Evolutionary conservation across 352 stramenopile species (phyloP).

Genomic region (Globisporangium viniferum): DNA sequence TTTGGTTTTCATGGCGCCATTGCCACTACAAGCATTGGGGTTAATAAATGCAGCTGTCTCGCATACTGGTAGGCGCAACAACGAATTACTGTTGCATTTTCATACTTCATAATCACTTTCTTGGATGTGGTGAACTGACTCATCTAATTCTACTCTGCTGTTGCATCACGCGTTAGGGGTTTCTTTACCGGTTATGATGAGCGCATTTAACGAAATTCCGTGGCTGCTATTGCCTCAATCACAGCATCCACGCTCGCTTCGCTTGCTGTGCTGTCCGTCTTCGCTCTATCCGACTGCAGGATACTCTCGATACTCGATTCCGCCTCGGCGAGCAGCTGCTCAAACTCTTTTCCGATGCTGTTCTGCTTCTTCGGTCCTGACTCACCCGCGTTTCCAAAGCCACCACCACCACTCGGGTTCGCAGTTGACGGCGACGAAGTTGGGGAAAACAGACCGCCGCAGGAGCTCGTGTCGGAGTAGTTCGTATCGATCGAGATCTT

Average conservation of each 20-base stretch:
- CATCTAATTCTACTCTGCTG: too few species aligned
- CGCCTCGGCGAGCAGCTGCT: constrained; percentile 62
- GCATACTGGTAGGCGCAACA: too few species aligned
- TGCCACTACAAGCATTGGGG: too few species aligned
- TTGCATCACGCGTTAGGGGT: too few species aligned
- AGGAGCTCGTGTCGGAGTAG: constrained; percentile 42
- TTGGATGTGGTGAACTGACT: too few species aligned
- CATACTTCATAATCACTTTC: too few species aligned
- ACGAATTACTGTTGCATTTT: too few species aligned
- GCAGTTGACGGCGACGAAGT: constrained; percentile 8
- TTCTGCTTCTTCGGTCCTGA: constrained; percentile 23
- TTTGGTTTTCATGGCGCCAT: neutral
- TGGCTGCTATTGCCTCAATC: constrained; percentile 16
- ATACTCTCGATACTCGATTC: constrained; percentile 67
- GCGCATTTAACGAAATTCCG: constrained; percentile 3
- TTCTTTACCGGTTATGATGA: too few species aligned
- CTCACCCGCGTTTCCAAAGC: neutral
- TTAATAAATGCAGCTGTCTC: neutral
- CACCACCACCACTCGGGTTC: constrained; percentile 9
- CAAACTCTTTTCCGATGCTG: constrained; percentile 67
- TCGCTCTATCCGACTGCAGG: constrained; percentile 9
- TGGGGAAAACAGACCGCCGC: constrained; percentile 6
- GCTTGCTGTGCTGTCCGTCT: constrained; percentile 4
- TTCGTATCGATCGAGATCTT: constrained; percentile 29
- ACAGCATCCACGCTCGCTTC: constrained; percentile 13